Conservation (phyloP, 2,329 filamentous ascomycete species). For the Exserohilum turcica region DNA sequence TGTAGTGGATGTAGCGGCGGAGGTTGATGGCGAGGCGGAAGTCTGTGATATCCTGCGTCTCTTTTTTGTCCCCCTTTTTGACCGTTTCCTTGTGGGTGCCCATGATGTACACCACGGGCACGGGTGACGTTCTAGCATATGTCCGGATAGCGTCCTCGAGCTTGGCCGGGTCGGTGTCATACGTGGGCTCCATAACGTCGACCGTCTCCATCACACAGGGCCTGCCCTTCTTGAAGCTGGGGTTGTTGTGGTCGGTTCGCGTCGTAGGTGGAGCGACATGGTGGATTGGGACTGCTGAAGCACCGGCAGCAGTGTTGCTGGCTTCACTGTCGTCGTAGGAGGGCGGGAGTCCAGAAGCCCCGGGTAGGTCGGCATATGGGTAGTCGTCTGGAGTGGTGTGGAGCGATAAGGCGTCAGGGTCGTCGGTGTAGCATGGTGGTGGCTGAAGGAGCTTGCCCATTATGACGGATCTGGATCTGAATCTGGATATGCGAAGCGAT, state of each 20-base stretch:
- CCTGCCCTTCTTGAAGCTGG: constrained; percentile 32
- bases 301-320: constrained; percentile 8
- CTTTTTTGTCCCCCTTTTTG: constrained; percentile 43
- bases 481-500: too few relatives aligned
- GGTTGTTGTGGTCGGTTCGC: constrained; percentile 36
- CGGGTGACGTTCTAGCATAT: constrained; percentile 36
- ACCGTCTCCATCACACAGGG: constrained; percentile 34
- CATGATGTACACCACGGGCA: constrained; percentile 46
- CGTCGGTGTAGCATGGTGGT: constrained; percentile 40
- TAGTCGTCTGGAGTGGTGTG: constrained; percentile 49
- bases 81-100: constrained; percentile 46
- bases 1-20: constrained; percentile 32
- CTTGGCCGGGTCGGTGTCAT: constrained; percentile 40
- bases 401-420: constrained; percentile 47
- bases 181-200: constrained; percentile 37
- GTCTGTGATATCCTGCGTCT: constrained; percentile 43
- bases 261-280: constrained; percentile 36
- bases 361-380: constrained; percentile 45
- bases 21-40: constrained; percentile 47
- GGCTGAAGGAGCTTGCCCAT: constrained; percentile 40
- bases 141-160: constrained; percentile 37
- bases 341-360: constrained; percentile 39
- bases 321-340: constrained; percentile 45
- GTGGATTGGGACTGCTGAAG: constrained; percentile 22
- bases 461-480: constrained; percentile 6